A percentile compares a stretch with the other conserved stretches of the same genome.
Evolutionary conservation across 1,284 basidiomycete species (phyloP).

Genomic region (Malassezia equina): DNA sequence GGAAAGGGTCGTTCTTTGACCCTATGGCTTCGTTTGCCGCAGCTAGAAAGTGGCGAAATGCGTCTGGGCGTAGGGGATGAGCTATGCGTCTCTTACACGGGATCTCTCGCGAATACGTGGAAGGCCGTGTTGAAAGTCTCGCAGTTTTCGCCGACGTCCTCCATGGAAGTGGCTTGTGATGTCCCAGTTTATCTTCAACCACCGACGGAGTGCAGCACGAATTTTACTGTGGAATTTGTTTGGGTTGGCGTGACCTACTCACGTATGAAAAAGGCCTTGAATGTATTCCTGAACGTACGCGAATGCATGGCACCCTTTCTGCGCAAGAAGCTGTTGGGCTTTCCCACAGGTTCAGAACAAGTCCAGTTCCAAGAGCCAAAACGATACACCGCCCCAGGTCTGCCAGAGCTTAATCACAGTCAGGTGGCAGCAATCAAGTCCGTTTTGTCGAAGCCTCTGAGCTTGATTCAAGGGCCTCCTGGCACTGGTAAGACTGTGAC

Average conservation of each 20-base stretch:
- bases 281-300: constrained; percentile 79
- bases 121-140: constrained; percentile 87
- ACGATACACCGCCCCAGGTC: constrained; percentile 84
- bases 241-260: constrained; percentile 99
- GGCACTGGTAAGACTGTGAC: constrained; percentile 99
- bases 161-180: constrained; percentile 93
- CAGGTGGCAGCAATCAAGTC: constrained; percentile 99
- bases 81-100: constrained; percentile 70
- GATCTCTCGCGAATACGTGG: constrained; percentile 69
- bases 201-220: constrained; percentile 70
- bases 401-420: constrained; percentile 96
- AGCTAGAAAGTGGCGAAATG: constrained; percentile 95
- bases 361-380: constrained; percentile 70
- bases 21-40: constrained; percentile 90
- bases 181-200: constrained; percentile 83
- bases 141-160: constrained; percentile 60
- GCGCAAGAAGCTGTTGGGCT: neutral
- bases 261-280: constrained; percentile 98
- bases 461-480: constrained; percentile 85
- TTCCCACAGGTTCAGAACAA: neutral
- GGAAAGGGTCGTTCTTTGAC: constrained; percentile 77
- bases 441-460: constrained; percentile 94
- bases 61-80: constrained; percentile 94
- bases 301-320: constrained; percentile 18
- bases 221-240: constrained; percentile 69